Evolutionary conservation across 257 asterid genomes (phyloP).

Genomic region (Fraxinus pennsylvanica): DNA sequence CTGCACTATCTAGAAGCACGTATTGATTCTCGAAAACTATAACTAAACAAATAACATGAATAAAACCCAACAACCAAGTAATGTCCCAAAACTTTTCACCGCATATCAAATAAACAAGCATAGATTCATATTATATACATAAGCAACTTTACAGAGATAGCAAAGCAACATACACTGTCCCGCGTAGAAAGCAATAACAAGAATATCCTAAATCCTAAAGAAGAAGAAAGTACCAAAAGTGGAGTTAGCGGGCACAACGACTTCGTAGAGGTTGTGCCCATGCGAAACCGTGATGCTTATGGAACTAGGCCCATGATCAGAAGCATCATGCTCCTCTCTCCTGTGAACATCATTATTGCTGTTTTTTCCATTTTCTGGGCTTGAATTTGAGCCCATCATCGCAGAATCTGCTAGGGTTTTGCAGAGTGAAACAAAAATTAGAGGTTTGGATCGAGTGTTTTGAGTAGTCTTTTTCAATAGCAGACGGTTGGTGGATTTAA

Average conservation of each 20-base stretch:
- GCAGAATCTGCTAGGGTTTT: slow-evolving; percentile 16
- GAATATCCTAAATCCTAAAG: background rate
- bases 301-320: slow-evolving; percentile 20
- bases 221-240: slow-evolving; percentile 39
- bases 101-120: slow-evolving; percentile 1
- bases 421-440: slow-evolving; percentile 1
- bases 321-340: slow-evolving; percentile 21
- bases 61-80: slow-evolving; percentile 1
- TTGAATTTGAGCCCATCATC: slow-evolving; percentile 32
- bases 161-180: background rate
- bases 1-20: background rate
- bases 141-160: background rate
- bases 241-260: slow-evolving; percentile 40
- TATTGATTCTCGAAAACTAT: background rate
- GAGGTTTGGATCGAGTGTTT: background rate
- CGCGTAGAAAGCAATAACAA: background rate
- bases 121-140: background rate
- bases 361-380: slow-evolving; percentile 14
- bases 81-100: background rate
- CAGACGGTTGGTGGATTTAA: background rate
- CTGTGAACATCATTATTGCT: slow-evolving; percentile 28
- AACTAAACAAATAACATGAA: background rate
- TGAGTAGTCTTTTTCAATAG: background rate
- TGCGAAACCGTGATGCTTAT: slow-evolving; percentile 39
- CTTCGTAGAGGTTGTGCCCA: slow-evolving; percentile 34